phyloP scores from a whole-genome alignment of 192 early-diverging fungal species.

The Diversispora epigaea region DNA sequence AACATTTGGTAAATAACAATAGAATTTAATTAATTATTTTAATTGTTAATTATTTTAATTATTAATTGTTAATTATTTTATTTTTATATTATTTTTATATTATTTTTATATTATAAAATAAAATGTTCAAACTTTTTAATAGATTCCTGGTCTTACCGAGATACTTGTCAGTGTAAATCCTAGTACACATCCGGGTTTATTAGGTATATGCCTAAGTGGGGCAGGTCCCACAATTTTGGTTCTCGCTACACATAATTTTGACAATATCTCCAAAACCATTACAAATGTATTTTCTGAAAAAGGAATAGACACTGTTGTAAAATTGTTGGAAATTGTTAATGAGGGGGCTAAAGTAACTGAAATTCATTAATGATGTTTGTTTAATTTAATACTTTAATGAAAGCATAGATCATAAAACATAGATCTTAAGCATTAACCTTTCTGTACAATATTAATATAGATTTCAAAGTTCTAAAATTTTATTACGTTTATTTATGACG shows the following conservation, averaged over 20 bases:
- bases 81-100: too few species aligned
- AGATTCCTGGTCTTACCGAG: constrained; percentile 85
- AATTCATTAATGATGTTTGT: too few species aligned
- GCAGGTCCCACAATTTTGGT: constrained; percentile 97
- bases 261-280: constrained; percentile 71
- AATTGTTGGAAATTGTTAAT: constrained; percentile 62
- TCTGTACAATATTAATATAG: too few species aligned
- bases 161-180: constrained; percentile 77
- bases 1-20: constrained; percentile 67
- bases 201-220: constrained; percentile 92
- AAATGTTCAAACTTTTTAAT: too few species aligned
- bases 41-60: background rate
- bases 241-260: constrained; percentile 82
- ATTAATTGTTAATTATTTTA: background rate
- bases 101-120: too few species aligned
- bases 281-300: constrained; percentile 59
- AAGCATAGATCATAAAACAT: too few species aligned
- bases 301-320: constrained; percentile 56
- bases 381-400: too few species aligned
- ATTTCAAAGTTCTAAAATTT: too few species aligned
- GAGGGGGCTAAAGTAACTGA: constrained; percentile 47
- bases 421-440: too few species aligned
- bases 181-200: constrained; percentile 73
- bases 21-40: background rate
- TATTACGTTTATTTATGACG: too few species aligned